Evolutionary conservation across 2,329 filamentous ascomycete genomes (phyloP).

Genomic region (Ophiostoma sp.): DNA sequence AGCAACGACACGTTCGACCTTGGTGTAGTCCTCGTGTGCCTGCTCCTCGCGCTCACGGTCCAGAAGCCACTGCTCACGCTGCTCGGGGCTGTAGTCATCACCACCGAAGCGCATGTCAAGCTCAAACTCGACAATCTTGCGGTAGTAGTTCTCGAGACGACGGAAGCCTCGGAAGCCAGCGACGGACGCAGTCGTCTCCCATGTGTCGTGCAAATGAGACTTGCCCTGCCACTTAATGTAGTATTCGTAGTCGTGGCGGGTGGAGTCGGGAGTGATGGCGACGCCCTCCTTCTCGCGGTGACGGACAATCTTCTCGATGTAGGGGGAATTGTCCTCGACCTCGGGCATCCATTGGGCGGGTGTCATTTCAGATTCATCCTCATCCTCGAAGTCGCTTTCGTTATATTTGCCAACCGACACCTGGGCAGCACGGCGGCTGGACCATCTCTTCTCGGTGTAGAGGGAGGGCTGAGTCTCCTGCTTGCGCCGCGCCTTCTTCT

Average conservation of each 20-base stretch:
- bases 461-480: slow-evolving; percentile 67
- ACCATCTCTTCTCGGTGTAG: slow-evolving; percentile 85
- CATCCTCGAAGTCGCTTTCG: slow-evolving; percentile 65
- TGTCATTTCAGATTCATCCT: slow-evolving; percentile 65
- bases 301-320: slow-evolving; percentile 88
- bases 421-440: slow-evolving; percentile 79
- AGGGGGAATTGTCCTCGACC: slow-evolving; percentile 75
- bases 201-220: slow-evolving; percentile 93
- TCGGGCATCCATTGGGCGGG: slow-evolving; percentile 69
- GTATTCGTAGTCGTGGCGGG: slow-evolving; percentile 79
- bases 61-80: slow-evolving; percentile 91
- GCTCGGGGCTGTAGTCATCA: slow-evolving; percentile 76
- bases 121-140: slow-evolving; percentile 77
- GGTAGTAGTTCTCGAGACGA: slow-evolving; percentile 92
- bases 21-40: slow-evolving; percentile 82
- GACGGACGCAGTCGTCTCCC: slow-evolving; percentile 79
- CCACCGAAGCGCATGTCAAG: slow-evolving; percentile 72
- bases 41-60: slow-evolving; percentile 90
- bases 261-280: slow-evolving; percentile 57
- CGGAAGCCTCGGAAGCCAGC: slow-evolving; percentile 79
- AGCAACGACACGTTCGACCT: slow-evolving; percentile 90
- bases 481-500: slow-evolving; percentile 76
- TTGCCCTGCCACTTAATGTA: slow-evolving; percentile 96
- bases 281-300: slow-evolving; percentile 74
- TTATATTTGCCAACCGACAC: slow-evolving; percentile 63